phyloP scores from a whole-genome alignment of 2,329 filamentous ascomycete genomes.

The Xylaria sp. region DNA sequence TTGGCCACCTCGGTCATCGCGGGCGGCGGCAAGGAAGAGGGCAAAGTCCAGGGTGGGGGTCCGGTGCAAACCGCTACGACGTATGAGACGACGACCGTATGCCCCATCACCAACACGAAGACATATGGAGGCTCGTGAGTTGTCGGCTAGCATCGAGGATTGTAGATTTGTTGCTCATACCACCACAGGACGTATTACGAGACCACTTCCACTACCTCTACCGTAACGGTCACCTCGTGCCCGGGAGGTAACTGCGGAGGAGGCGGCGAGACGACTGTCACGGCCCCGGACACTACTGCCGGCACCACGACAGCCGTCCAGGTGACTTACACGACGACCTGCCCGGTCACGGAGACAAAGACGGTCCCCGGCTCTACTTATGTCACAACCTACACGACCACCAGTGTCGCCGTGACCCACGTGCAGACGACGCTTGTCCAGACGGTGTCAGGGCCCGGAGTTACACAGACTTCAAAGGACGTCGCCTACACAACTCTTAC shows the following conservation, averaged over 20 bases:
- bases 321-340: conserved; percentile 43
- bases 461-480: conserved; percentile 42
- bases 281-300: conserved; percentile 41
- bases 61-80: conserved; percentile 34
- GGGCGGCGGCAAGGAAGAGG: conserved; percentile 13
- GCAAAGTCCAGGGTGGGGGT: too few species aligned
- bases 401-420: conserved; percentile 42
- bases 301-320: conserved; percentile 41
- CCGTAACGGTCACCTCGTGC: conserved; percentile 46
- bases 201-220: conserved; percentile 48
- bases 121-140: conserved; percentile 46
- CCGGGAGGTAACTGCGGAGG: conserved; percentile 40
- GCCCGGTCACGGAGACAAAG: conserved; percentile 39
- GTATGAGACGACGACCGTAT: conserved; percentile 49
- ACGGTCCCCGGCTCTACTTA: conserved; percentile 42
- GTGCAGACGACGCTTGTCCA: conserved; percentile 38
- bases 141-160: background rate
- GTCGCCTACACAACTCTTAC: conserved; percentile 48
- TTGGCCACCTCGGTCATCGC: conserved; percentile 34
- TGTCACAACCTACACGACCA: conserved; percentile 47
- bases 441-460: conserved; percentile 40
- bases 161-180: conserved; percentile 18
- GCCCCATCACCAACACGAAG: conserved; percentile 49
- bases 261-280: conserved; percentile 38
- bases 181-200: conserved; percentile 44